Evolutionary conservation across 2,329 filamentous ascomycete genomes (phyloP), one percentile per base, ranked within the genome.

Genomic region (Apiospora koreana): DNA sequence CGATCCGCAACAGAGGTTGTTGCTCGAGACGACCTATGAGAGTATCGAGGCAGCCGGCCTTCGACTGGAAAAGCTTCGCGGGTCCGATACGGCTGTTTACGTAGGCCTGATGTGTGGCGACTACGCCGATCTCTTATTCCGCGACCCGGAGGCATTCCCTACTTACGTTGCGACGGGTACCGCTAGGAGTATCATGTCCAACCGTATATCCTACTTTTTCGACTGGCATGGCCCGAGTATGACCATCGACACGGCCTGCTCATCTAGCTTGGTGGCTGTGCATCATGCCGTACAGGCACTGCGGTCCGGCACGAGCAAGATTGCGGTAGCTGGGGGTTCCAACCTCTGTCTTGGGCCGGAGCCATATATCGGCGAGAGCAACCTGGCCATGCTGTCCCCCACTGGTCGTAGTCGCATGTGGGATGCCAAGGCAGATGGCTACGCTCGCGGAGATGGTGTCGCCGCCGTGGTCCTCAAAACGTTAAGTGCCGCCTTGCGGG

Each of bases 381-480:
- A 78, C 35, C 69, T 76, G 38, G 65, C 70, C 23, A 77, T 77
- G 68, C 69, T 79, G 1, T 75, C 74, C 14, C 73, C 74, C 0
- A 74, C 75, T 31, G 75, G 77, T 1, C 72, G 69, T 35, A 81
- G 73, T n/a, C 73, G 76, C n/a, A 50, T 50, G 48, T 50, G 48
- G 48, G 48, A 50, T 69, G 70, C 74, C 77, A 79, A 18, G 81
- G 76, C n/a, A 3, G 38, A 45, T 43, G 65, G 65, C 3, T 67
- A 67, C 18, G 41, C 21, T 4, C 41, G 65, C 6, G 65, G 65
- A 14, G 88, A 90, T 74, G 88, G 87, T 1, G 76, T 85, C 10
- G 85, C 81, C 0, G 81, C 83, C 10, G 62, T 90, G 2, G 76
- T 89, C 4, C 74, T 90, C 18, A 90, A 90, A 76, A 81, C 81